Evolutionary conservation across 768 basidiomycete species (phyloP).

Genomic region (Pisolithus albus): DNA sequence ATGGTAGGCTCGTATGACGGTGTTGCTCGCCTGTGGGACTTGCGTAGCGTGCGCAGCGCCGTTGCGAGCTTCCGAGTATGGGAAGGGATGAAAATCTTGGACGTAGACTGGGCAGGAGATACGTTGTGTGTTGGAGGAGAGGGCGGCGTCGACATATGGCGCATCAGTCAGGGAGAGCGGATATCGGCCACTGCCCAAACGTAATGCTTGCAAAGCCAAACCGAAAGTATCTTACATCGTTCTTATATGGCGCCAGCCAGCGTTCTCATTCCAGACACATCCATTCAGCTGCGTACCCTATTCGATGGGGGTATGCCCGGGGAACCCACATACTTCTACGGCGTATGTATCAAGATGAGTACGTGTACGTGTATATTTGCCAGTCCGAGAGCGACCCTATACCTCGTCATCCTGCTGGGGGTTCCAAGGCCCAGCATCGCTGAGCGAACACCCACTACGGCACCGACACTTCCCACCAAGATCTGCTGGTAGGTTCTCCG

Average conservation of each 20-base stretch:
- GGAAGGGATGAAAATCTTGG: conserved; percentile 55
- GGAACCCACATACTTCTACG: background rate
- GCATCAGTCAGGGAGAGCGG: conserved; percentile 31
- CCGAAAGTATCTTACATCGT: background rate
- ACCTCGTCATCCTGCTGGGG: conserved; percentile 6
- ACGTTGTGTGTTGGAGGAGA: conserved; percentile 57
- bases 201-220: background rate
- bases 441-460: conserved; percentile 73
- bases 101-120: conserved; percentile 51
- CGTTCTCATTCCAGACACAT: background rate
- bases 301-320: background rate
- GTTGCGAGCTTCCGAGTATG: conserved; percentile 58
- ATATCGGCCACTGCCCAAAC: background rate
- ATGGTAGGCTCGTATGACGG: conserved; percentile 76
- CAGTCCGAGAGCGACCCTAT: background rate
- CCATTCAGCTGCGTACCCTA: background rate
- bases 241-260: too few relatives aligned
- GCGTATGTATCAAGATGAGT: background rate
- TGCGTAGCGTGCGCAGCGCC: conserved; percentile 59
- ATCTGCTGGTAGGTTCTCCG: conserved; percentile 76
- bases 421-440: conserved; percentile 93
- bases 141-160: conserved; percentile 61
- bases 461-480: conserved; percentile 83
- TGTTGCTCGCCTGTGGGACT: conserved; percentile 69
- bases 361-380: background rate